phyloP scores from a whole-genome alignment of 2,329 filamentous ascomycete species.

The Corinectria fuckeliana region DNA sequence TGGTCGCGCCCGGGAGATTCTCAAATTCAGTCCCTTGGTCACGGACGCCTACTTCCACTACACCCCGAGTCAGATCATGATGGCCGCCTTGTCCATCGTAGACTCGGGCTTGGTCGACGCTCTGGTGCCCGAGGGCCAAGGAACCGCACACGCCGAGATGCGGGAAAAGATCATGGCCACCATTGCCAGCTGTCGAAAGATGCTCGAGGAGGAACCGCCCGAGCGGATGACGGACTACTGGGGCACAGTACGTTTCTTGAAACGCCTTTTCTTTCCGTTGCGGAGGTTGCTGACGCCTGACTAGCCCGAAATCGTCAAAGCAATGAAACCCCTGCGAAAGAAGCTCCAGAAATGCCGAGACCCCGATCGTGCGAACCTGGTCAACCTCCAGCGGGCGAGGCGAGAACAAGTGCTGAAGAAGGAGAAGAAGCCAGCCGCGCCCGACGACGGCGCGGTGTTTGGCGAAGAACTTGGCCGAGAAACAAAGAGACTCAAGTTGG shows the following conservation, averaged over 20 bases:
- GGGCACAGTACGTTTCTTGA: conserved; percentile 52
- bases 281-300: conserved; percentile 26
- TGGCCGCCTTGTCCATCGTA: conserved; percentile 78
- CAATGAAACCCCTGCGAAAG: conserved; percentile 64
- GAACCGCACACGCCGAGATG: conserved; percentile 33
- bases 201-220: conserved; percentile 64
- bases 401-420: conserved; percentile 59
- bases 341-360: conserved; percentile 78
- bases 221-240: conserved; percentile 62
- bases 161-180: conserved; percentile 57
- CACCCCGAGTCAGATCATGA: conserved; percentile 92
- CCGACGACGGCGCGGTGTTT: conserved; percentile 55
- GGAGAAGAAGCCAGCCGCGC: conserved; percentile 50
- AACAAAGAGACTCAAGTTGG: conserved; percentile 55
- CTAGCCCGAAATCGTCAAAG: conserved; percentile 52
- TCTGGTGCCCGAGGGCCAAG: conserved; percentile 48
- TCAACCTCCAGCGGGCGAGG: conserved; percentile 70
- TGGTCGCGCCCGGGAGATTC: conserved; percentile 71
- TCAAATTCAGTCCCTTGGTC: conserved; percentile 81
- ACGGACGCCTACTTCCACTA: conserved; percentile 98
- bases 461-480: conserved; percentile 49
- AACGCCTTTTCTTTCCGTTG: no score
- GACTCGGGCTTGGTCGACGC: conserved; percentile 68
- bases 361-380: conserved; percentile 74
- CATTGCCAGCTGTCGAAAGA: conserved; percentile 58